A percentile compares a stretch with the other conserved stretches of the same genome.
Evolutionary conservation across 768 basidiomycete species (phyloP).

Genomic region (Amanita fuliginea): DNA sequence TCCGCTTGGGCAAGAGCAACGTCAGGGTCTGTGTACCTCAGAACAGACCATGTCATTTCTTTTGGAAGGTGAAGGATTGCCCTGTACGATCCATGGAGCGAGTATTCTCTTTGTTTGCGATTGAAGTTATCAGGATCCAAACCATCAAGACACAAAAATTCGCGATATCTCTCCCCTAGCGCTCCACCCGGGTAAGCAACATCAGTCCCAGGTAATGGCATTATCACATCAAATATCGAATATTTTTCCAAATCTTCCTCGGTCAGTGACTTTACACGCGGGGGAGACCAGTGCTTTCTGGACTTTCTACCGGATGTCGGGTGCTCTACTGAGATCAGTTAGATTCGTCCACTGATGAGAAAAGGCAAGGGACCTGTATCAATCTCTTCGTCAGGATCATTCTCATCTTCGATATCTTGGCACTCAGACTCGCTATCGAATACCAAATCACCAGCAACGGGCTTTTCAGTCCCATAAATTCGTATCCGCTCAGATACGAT

Average conservation of each 20-base stretch:
- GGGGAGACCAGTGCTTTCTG: conserved; percentile 50
- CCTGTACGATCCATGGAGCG: conserved; percentile 87
- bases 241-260: conserved; percentile 72
- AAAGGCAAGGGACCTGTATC: conserved; percentile 12
- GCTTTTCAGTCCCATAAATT: conserved; percentile 57
- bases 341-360: neutral
- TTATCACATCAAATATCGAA: conserved; percentile 88
- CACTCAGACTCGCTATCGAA: conserved; percentile 39
- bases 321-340: conserved; percentile 12
- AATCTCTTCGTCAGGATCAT: conserved; percentile 21
- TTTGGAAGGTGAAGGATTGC: conserved; percentile 81
- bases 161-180: conserved; percentile 78
- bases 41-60: conserved; percentile 68
- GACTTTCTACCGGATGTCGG: conserved; percentile 21
- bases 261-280: conserved; percentile 67
- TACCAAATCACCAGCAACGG: conserved; percentile 87
- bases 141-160: conserved; percentile 77
- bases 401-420: conserved; percentile 21
- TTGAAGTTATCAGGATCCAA: conserved; percentile 84
- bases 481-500: conserved; percentile 91
- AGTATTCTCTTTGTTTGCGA: conserved; percentile 92
- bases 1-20: conserved; percentile 89
- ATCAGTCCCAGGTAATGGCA: conserved; percentile 95
- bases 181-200: conserved; percentile 84
- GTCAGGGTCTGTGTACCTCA: conserved; percentile 90